Conservation (phyloP, 805 yeast genomes). For the Soucietia sequanensis region DNA sequence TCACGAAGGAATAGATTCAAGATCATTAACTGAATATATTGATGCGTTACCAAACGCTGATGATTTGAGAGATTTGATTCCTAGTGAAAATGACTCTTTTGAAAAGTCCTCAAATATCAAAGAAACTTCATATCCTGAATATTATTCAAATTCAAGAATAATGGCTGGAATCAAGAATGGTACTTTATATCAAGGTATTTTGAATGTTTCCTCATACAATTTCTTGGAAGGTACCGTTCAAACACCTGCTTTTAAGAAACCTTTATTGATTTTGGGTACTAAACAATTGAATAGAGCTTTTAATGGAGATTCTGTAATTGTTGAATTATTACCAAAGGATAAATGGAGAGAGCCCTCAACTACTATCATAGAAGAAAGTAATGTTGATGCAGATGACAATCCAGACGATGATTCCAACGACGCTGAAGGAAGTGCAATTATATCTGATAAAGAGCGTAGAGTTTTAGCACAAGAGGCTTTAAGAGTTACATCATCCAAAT, state of each 20-base stretch:
- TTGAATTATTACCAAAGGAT: conserved; percentile 79
- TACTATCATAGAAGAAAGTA: conserved; percentile 73
- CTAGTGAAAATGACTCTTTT: conserved; percentile 44
- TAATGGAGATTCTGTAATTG: conserved; percentile 88
- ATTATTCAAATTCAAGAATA: conserved; percentile 74
- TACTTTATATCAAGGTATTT: conserved; percentile 79
- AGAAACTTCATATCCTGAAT: conserved; percentile 70
- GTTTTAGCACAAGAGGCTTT: conserved; percentile 76
- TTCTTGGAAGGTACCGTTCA: conserved; percentile 82
- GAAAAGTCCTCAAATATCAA: conserved; percentile 25
- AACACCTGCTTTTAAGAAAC: conserved; percentile 71
- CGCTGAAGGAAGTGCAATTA: conserved; percentile 25
- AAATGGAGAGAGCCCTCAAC: conserved; percentile 88
- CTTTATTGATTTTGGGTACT: conserved; percentile 77
- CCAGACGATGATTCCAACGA: conserved; percentile 49
- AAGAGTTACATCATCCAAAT: conserved; percentile 46
- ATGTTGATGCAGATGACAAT: conserved; percentile 56
- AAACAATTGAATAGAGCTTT: conserved; percentile 86
- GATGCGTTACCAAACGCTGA: conserved; percentile 65
- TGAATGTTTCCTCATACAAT: conserved; percentile 81
- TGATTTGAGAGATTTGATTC: conserved; percentile 77
- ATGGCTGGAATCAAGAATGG: conserved; percentile 92
- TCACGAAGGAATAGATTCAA: conserved; percentile 51
- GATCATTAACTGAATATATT: conserved; percentile 67
- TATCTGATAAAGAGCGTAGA: conserved; percentile 70